Base-by-base conservation (phyloP, 1,284 basidiomycete species). In the Leccinum pachyderme region DNA sequence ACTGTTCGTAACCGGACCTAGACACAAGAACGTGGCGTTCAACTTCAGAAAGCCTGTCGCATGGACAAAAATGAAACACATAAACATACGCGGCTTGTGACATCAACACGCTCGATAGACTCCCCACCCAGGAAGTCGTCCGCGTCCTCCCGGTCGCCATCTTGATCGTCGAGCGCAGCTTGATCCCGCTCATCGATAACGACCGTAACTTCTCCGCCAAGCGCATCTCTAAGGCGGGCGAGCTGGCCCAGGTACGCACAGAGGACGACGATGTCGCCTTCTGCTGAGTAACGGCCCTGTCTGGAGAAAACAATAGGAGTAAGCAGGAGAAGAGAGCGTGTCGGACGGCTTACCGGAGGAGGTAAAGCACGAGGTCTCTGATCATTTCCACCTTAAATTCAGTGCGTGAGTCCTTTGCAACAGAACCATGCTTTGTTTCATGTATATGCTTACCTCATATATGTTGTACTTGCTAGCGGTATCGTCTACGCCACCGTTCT, bases 171-270 rank as follows among this genome's bases (percentile, higher is more conserved):
- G 1, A 90, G 75, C 7, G 78, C 78, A 7, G 75, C 77, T 62
- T 84, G 76, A 60, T 91, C 89, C 6, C 83, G 76, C 52, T 89
- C 88, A 59, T 89, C 87, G 31, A 91, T 77, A 24, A 84, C 69
- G 3, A 89, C 80, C 0, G 79, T 77, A 12, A 91, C 77, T 49
- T 81, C 71, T 2, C 72, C 62, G 22, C 66, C 59, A 7, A 87
- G 69, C 0, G 77, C 79, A 52, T 82, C 78, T 31, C 81, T 72
- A 11, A 90, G 73, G 32, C 78, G 76, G 2, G 80, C 77, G 2
- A 91, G 74, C 62, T 91, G 89, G 0, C 89, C 87, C 4, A 89
- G 78, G 63, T 91, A 91, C 0, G 87, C 86, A 61, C 86, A 88
- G 9, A 91, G 70, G 7, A 91, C 83, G 7, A 85, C 87, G 35